Base-by-base conservation (phyloP, 805 yeast species). In the Schwanniomyces vanrijiae region DNA sequence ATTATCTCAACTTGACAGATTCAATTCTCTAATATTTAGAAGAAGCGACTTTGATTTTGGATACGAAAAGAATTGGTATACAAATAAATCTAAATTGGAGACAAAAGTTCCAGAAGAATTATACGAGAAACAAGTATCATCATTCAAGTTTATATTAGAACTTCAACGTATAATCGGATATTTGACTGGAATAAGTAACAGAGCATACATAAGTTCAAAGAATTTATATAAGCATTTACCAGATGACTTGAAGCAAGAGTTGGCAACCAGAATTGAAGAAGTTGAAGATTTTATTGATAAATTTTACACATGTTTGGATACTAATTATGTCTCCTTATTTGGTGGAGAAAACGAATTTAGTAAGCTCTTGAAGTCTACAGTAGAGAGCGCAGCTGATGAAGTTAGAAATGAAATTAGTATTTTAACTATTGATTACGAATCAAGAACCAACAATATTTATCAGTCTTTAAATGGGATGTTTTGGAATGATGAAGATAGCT, bases 391-490 rank as follows among this genome's bases (percentile, higher is more conserved):
- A 10, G 55, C 48, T 4, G 71, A 65, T 35, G 64, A 58, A 2
- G 55, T 58, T 14, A 47, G 40, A 35, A 60, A 57, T 43, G 62
- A 56, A 8, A 43, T 71, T 18, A 52, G 55, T 7, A 59, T 65
- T 4, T 54, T 73, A 29, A 68, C 69, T 21, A 58, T 73, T 14
- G 76, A 73, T 25, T 26, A 47, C 9, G 75, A 70, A 10, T 41
- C 53, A 6, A 52, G 71, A 28, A 45, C 52, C 13, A 14, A 52
- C 2, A 58, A 58, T 19, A 53, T 73, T n/a, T 64, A 66, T 42
- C 65, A 60, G 29, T 50, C 72, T 1, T 59, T 73, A 44, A 62
- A 68, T 48, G 64, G 60, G 40, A 54, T 71, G 47, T 68, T 73
- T 45, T 72, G 77, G 76, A 61, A 56, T 34, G 63, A 62, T 33